Evolutionary conservation across 495 filamentous ascomycete species (phyloP), one percentile per base, ranked within the genome.

Genomic region (Hypoxylon fuscum): DNA sequence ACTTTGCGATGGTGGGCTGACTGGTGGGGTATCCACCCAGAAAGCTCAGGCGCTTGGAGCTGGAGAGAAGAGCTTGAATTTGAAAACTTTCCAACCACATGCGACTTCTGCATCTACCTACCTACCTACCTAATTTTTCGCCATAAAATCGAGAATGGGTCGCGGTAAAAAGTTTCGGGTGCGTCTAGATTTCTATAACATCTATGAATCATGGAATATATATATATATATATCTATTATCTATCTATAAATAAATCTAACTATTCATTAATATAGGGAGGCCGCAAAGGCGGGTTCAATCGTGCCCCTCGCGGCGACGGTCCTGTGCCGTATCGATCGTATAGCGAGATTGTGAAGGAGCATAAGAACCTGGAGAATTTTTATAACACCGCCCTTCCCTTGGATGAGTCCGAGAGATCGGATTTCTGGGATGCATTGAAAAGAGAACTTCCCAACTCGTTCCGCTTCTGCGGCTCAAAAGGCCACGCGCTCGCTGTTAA

Each of bases 381-480:
- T 78, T 98, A 98, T 79, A 89, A 96, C 73, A 73, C 79, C 50
- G 81, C 91, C 12, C 82, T 88, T 0, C 80, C 93, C 25, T 73
- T 97, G 3, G 78, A 85, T 9, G 89, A 91, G 29, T 83, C 86
- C 14, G 93, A 97, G 75, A 81, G 79, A 53, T 78, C 85, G 18
- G 80, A 83, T 2, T 98, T 98, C 76, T 98, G 95, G 95, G 77
- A 79, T 5, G 80, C 90, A 4, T 75, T 98, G 64, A 83, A 85
- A 54, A 80, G 87, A 62, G 93, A 97, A 66, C 81, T 98, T 1
- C 95, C 95, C 41, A 97, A 95, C 77, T 96, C 91, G 74, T 98
- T 97, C 81, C 85, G 96, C 31, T 98, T 98, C 75, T 91, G 92
- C 45, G 94, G 95, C 5, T 96, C 92, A 2, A 92, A 91, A 81